phyloP scores from a whole-genome alignment of 2,329 filamentous ascomycete species.

The Aspergillus awamori region DNA sequence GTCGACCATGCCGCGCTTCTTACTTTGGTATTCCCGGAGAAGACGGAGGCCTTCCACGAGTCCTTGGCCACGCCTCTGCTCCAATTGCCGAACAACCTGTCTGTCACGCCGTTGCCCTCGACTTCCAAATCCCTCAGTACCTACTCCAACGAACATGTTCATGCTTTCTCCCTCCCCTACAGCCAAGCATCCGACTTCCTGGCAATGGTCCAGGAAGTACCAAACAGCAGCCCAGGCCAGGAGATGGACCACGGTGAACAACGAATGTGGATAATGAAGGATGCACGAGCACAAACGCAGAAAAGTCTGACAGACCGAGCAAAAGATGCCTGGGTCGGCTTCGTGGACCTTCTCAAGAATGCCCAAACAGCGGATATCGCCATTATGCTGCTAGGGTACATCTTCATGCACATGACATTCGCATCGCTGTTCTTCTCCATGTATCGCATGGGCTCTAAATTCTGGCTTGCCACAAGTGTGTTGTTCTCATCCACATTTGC shows the following conservation, averaged over 20 bases:
- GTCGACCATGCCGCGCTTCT: constrained; percentile 32
- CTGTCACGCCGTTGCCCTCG: constrained; percentile 2
- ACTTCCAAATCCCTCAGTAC: constrained; percentile 82
- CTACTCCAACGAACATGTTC: constrained; percentile 80
- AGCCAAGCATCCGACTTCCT: constrained; percentile 75
- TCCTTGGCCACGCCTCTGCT: background rate
- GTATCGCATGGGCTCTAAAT: constrained; percentile 93
- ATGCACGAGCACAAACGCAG: constrained; percentile 66
- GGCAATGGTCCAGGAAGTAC: constrained; percentile 76
- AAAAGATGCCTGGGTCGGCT: constrained; percentile 82
- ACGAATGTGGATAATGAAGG: constrained; percentile 97
- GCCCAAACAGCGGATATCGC: constrained; percentile 95
- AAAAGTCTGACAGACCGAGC: constrained; percentile 70
- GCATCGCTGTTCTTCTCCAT: constrained; percentile 98
- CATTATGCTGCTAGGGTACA: constrained; percentile 94
- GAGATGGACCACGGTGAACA: constrained; percentile 62
- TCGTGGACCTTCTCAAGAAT: constrained; percentile 77
- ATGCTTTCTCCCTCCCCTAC: constrained; percentile 81
- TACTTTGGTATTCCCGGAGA: constrained; percentile 47
- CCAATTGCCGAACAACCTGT: background rate
- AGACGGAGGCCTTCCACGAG: background rate
- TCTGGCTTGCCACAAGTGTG: constrained; percentile 91
- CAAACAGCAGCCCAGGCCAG: constrained; percentile 59
- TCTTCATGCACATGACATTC: constrained; percentile 98
- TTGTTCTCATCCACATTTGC: constrained; percentile 93